A percentile compares a stretch with the other conserved stretches of the same genome.
phyloP scores from a whole-genome alignment of 2,329 filamentous ascomycete genomes.

The Verticillium longisporum region DNA sequence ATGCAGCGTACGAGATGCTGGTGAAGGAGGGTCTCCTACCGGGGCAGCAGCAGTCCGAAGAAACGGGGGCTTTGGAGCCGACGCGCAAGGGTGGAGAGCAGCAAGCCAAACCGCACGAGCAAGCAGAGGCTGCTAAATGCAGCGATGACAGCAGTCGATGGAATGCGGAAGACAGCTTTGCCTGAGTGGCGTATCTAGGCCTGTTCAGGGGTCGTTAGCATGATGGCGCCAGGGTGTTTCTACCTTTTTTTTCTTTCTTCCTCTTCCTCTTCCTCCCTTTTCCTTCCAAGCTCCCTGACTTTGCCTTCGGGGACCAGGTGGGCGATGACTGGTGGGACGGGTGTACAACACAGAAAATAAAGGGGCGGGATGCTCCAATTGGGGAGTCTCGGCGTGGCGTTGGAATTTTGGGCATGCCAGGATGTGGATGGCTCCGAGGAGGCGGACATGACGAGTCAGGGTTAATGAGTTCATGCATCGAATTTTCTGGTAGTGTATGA shows the following conservation, averaged over 20 bases:
- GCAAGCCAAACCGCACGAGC: not conserved
- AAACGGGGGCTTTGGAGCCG: not conserved
- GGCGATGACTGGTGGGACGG: not conserved
- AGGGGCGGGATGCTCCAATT: not conserved
- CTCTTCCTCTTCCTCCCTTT: not conserved
- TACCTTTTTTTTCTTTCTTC: not conserved
- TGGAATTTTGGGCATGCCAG: not conserved
- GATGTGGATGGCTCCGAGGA: not conserved
- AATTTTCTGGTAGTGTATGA: not conserved
- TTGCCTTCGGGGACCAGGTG: not conserved
- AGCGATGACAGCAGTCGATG: constrained; percentile 24
- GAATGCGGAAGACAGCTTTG: constrained; percentile 37
- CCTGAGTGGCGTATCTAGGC: constrained; percentile 18
- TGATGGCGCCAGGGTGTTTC: not conserved
- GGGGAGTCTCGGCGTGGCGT: not conserved
- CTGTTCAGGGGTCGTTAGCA: not conserved
- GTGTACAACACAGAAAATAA: not conserved
- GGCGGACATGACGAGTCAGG: not conserved
- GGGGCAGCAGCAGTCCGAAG: constrained; percentile 1
- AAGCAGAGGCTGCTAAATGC: constrained; percentile 5
- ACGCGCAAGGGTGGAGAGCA: constrained; percentile 7
- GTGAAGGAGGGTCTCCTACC: constrained; percentile 42
- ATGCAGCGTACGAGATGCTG: constrained; percentile 49
- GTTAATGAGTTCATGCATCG: not conserved
- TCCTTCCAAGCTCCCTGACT: not conserved